Base-by-base conservation (phyloP, 768 basidiomycete genomes). In the Lactarius hatsudake region DNA sequence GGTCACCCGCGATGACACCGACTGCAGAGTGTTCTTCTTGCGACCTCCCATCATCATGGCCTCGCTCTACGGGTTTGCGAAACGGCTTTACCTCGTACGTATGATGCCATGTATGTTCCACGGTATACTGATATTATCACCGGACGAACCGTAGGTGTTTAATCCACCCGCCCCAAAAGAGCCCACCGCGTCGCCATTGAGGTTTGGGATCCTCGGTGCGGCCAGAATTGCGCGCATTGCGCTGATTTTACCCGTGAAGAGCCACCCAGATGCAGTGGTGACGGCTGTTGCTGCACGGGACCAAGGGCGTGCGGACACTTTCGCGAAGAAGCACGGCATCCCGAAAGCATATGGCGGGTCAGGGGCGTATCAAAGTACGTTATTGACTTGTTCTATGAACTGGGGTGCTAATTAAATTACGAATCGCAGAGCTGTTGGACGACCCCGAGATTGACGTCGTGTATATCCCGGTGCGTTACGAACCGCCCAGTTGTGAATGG, bases 201-300 rank as follows among this genome's bases (percentile, higher is more conserved):
- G 75, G 38, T 77, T 82, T 62, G 83, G 83, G 10, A 78, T 83
- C 59, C 70, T 84, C 7, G 82, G 87, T 7, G 85, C 87, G 2
- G 86, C 87, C 0, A 75, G 71, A 34, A 86, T 88, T 32, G 84
- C 82, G 0, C 85, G 85, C 5, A 51, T 65, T 9, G 86, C 83
- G 9, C 75, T 87, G 20, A 79, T 89, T 42, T 65, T 67, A 2
- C 86, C 87, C 8, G 83, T 81, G 0, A 79, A 75, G 61, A 81
- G 76, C 62, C 87, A 89, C 63, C 77, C 84, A 0, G 88, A 86
- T 66, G 84, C 81, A 1, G 79, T 83, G 13, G 74, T 89, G 0
- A 76, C 80, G 51, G 88, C 83, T 2, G 80, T 90, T 5, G 88
- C 87, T 1, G 83, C 88, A 5, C 79, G 88, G n/a, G 82, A 81